These are phyloP conservation scores for Eruca vesicaria DNA, from an alignment of 441 rosid species.

Conservation along the genomic window DNA sequence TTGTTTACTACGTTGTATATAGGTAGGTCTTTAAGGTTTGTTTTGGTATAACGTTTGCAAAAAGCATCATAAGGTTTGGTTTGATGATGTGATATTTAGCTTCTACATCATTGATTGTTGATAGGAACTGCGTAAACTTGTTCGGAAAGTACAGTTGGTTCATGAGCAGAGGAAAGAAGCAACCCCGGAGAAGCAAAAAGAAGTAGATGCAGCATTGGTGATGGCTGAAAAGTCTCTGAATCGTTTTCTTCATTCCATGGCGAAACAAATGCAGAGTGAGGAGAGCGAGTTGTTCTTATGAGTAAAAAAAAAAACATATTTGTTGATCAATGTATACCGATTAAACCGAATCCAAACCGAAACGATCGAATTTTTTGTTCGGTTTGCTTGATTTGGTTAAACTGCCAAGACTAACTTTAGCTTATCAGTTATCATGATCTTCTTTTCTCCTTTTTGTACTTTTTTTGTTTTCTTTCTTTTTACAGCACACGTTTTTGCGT, in stretches of 20 bases:
- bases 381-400: neutral
- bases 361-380: neutral
- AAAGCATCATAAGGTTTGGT: constrained; percentile 10
- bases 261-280: constrained; percentile 43
- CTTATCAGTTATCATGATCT: constrained; percentile 1
- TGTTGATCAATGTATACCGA: neutral
- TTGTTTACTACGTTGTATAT: neutral
- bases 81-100: neutral
- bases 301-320: neutral
- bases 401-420: neutral
- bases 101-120: neutral
- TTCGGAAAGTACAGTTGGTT: constrained; percentile 53
- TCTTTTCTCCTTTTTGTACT: neutral
- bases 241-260: constrained; percentile 49
- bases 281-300: no score
- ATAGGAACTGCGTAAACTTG: constrained; percentile 77
- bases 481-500: constrained; percentile 10
- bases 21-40: neutral
- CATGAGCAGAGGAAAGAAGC: constrained; percentile 38
- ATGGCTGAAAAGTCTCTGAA: constrained; percentile 53
- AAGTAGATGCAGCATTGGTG: constrained; percentile 38
- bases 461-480: neutral
- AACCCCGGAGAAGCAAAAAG: constrained; percentile 41
- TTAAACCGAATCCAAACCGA: neutral
- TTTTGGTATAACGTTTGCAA: constrained; percentile 12